These are phyloP conservation scores for Ephemerocybe angulata DNA, from an alignment of 768 basidiomycete genomes.

Conservation along the genomic window DNA sequence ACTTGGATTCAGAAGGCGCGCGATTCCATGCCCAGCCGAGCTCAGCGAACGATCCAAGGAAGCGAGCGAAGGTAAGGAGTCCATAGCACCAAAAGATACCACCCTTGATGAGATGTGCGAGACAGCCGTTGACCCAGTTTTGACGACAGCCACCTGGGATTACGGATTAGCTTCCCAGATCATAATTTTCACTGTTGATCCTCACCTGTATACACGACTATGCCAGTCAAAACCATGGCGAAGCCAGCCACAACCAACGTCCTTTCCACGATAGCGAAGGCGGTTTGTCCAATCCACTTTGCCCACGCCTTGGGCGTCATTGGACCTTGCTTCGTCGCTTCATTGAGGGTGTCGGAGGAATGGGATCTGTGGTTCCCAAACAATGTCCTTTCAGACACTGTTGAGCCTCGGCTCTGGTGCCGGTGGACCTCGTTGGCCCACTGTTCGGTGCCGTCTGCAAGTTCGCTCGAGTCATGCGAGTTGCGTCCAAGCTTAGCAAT, in stretches of 20 bases:
- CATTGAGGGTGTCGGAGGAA: conserved; percentile 59
- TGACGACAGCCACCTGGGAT: conserved; percentile 70
- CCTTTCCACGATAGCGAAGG: conserved; percentile 57
- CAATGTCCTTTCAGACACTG: conserved; percentile 50
- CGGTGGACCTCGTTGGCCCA: conserved; percentile 51
- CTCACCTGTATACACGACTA: conserved; percentile 74
- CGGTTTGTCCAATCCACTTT: conserved; percentile 40
- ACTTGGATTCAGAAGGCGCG: conserved; percentile 44
- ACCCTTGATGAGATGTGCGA: conserved; percentile 93
- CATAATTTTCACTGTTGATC: background rate
- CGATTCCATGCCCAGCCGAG: conserved; percentile 96
- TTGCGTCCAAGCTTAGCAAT: conserved; percentile 37
- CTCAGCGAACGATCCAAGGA: conserved; percentile 82
- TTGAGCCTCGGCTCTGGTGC: conserved; percentile 43
- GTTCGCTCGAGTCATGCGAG: conserved; percentile 25
- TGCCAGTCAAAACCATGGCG: conserved; percentile 60
- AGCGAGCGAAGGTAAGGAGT: conserved; percentile 86
- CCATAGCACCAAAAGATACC: conserved; percentile 93
- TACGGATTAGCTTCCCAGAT: conserved; percentile 6
- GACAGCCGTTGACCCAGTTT: conserved; percentile 73
- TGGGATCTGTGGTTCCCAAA: conserved; percentile 43
- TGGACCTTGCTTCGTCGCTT: conserved; percentile 19
- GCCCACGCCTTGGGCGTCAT: conserved; percentile 20
- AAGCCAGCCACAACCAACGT: conserved; percentile 70
- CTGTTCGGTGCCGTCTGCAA: conserved; percentile 41